Evolutionary conservation across 345 rosid species (phyloP).

Genomic region (Gossypium anomalum): DNA sequence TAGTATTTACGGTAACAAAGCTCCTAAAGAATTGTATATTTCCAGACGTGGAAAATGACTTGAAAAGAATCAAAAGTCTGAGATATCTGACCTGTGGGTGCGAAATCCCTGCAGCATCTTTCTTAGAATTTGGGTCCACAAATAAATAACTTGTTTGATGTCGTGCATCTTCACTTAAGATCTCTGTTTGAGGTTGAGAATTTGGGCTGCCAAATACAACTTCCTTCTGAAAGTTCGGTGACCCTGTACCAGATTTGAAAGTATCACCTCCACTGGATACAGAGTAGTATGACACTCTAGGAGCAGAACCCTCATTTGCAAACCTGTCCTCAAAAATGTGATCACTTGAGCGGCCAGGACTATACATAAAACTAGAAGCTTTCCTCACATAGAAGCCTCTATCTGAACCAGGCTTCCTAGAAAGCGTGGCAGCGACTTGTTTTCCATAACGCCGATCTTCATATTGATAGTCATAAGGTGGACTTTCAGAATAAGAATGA

Average conservation of each 20-base stretch:
- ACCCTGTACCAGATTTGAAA: conserved; percentile 52
- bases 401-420: conserved; percentile 94
- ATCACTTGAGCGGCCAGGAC: conserved; percentile 73
- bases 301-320: conserved; percentile 77
- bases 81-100: conserved; percentile 41
- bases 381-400: conserved; percentile 56
- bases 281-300: conserved; percentile 79
- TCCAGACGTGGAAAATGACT: not conserved
- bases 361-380: conserved; percentile 62
- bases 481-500: conserved; percentile 98
- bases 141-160: conserved; percentile 33
- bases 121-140: conserved; percentile 38
- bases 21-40: not conserved
- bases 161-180: conserved; percentile 29
- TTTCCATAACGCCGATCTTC: conserved; percentile 87
- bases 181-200: conserved; percentile 41
- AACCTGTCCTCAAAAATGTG: conserved; percentile 68
- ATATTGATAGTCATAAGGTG: conserved; percentile 95
- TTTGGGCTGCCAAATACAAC: conserved; percentile 57
- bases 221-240: conserved; percentile 70
- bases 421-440: conserved; percentile 46
- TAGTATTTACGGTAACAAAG: not conserved
- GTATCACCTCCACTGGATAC: conserved; percentile 78
- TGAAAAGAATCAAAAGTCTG: conserved; percentile 1
- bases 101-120: conserved; percentile 40